These are phyloP conservation scores for Dryadomyces sulphureus DNA, from an alignment of 2,329 filamentous ascomycete species.

Conservation along the genomic window DNA sequence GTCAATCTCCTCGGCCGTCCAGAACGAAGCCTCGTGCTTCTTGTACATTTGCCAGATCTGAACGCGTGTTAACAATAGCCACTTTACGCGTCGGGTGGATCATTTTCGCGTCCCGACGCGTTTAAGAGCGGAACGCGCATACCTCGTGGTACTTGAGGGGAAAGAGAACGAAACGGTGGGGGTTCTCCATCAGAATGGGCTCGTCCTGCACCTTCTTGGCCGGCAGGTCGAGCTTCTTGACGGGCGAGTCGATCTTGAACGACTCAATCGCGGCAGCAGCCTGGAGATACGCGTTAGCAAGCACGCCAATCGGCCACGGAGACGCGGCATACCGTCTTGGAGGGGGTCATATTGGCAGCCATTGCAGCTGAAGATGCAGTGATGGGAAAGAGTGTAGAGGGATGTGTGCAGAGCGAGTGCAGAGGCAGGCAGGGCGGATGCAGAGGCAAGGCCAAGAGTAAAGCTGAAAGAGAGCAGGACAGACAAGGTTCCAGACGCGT, in stretches of 20 bases:
- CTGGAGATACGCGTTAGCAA: slow-evolving; percentile 34
- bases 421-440: not conserved
- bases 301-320: not conserved
- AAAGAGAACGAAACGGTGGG: slow-evolving; percentile 91
- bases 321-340: slow-evolving; percentile 18
- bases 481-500: slow-evolving; percentile 4
- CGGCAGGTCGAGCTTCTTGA: slow-evolving; percentile 32
- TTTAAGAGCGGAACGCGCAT: slow-evolving; percentile 26
- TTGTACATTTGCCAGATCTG: slow-evolving; percentile 99
- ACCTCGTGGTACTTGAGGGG: slow-evolving; percentile 99
- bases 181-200: slow-evolving; percentile 89
- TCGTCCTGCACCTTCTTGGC: slow-evolving; percentile 51
- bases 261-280: slow-evolving; percentile 74
- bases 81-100: slow-evolving; percentile 11
- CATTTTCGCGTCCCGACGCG: slow-evolving; percentile 53
- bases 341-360: slow-evolving; percentile 38
- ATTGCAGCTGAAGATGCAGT: slow-evolving; percentile 32
- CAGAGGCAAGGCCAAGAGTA: not conserved
- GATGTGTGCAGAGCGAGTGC: not conserved
- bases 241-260: slow-evolving; percentile 75
- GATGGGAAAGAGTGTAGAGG: not conserved
- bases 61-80: slow-evolving; percentile 17
- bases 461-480: not conserved
- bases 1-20: slow-evolving; percentile 99
- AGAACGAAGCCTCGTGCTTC: slow-evolving; percentile 98